phyloP scores from a whole-genome alignment of 2,329 filamentous ascomycete species.

The Zopfia rhizophila region DNA sequence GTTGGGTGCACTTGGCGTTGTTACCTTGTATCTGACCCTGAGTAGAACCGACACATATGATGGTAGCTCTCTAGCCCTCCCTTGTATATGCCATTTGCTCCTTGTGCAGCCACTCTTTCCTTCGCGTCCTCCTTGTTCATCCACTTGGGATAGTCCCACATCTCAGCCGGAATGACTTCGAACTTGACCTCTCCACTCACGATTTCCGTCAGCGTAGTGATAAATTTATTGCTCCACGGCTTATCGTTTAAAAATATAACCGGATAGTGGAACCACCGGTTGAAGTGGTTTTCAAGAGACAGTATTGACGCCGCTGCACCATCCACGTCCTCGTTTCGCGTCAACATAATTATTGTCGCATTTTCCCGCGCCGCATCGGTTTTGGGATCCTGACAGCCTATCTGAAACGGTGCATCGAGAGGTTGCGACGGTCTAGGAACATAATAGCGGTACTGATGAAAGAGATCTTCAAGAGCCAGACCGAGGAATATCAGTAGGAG shows the following conservation, averaged over 20 bases:
- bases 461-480: slow-evolving; percentile 8
- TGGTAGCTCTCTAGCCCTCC: slow-evolving; percentile 87
- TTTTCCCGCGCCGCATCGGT: slow-evolving; percentile 73
- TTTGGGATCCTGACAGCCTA: slow-evolving; percentile 15
- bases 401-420: slow-evolving; percentile 13
- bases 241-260: slow-evolving; percentile 98
- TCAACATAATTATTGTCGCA: slow-evolving; percentile 87
- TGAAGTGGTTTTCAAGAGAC: slow-evolving; percentile 92
- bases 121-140: slow-evolving; percentile 84
- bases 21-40: slow-evolving; percentile 16
- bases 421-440: slow-evolving; percentile 10
- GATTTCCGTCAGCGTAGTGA: slow-evolving; percentile 75
- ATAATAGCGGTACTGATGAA: slow-evolving; percentile 15
- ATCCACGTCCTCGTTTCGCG: slow-evolving; percentile 85
- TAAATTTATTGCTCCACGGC: slow-evolving; percentile 90
- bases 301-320: slow-evolving; percentile 85
- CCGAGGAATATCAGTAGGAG: slow-evolving; percentile 4
- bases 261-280: slow-evolving; percentile 96
- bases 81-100: slow-evolving; percentile 87
- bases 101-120: slow-evolving; percentile 81
- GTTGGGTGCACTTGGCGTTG: neutral
- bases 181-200: slow-evolving; percentile 88
- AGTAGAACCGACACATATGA: slow-evolving; percentile 97
- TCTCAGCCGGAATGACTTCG: slow-evolving; percentile 85
- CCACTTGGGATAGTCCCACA: slow-evolving; percentile 90